These are phyloP conservation scores for Penicillium bovifimosum DNA, from an alignment of 495 filamentous ascomycete genomes.

Conservation along the genomic window DNA sequence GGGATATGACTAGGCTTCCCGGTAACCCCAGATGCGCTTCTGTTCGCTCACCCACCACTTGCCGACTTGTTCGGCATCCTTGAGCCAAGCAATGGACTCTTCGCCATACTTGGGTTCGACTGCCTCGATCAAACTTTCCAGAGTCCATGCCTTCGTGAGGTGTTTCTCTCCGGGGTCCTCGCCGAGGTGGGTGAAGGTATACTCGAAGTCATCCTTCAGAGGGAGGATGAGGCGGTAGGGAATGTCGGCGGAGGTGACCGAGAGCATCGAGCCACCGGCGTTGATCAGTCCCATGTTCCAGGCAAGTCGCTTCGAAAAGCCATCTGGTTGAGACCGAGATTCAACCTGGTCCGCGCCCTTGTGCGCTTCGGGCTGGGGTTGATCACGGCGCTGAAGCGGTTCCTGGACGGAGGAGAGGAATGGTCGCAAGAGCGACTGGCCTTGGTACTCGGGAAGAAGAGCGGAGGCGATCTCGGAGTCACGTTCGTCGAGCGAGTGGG, in stretches of 20 bases:
- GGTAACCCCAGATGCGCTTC: constrained; percentile 39
- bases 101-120: constrained; percentile 28
- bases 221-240: constrained; percentile 40
- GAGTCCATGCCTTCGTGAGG: constrained; percentile 25
- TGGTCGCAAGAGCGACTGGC: constrained; percentile 32
- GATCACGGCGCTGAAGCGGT: not conserved
- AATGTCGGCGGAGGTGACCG: constrained; percentile 28
- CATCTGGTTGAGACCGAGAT: constrained; percentile 3
- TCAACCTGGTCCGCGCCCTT: not conserved
- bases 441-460: constrained; percentile 34
- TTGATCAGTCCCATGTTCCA: constrained; percentile 45
- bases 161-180: constrained; percentile 34
- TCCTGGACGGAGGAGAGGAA: constrained; percentile 17
- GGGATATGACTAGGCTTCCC: constrained; percentile 12
- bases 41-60: constrained; percentile 38
- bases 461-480: constrained; percentile 31
- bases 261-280: constrained; percentile 37
- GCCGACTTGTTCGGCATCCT: constrained; percentile 34
- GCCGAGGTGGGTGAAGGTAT: constrained; percentile 33
- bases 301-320: constrained; percentile 3
- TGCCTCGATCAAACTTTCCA: constrained; percentile 16
- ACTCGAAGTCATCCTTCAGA: constrained; percentile 34
- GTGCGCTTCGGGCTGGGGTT: not conserved
- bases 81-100: constrained; percentile 33
- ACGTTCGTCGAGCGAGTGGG: constrained; percentile 30